These are phyloP conservation scores for Mrakia gelida DNA, from an alignment of 768 basidiomycete species.

Conservation along the genomic window DNA sequence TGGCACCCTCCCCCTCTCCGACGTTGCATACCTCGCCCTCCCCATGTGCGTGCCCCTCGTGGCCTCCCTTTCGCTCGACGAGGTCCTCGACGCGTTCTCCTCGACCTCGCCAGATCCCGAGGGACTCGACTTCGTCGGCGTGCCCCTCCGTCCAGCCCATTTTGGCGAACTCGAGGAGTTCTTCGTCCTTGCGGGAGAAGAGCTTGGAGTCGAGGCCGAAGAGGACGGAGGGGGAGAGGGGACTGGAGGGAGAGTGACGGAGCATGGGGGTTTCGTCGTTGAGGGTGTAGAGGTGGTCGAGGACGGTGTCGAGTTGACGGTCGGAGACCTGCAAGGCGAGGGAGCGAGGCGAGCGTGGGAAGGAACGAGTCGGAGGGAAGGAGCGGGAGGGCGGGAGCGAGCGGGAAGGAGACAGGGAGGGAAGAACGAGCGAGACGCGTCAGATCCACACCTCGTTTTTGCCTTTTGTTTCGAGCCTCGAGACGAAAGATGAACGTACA, in stretches of 20 bases:
- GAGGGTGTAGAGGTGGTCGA: constrained; percentile 81
- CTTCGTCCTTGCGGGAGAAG: constrained; percentile 48
- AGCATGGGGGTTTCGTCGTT: constrained; percentile 89
- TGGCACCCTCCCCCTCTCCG: constrained; percentile 22
- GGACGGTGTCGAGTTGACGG: constrained; percentile 68
- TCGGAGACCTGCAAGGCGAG: constrained; percentile 52
- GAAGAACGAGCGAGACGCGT: background rate
- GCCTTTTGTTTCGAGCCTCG: too few relatives aligned
- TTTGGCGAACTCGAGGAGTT: constrained; percentile 37
- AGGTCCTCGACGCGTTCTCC: constrained; percentile 28
- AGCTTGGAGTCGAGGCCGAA: constrained; percentile 88
- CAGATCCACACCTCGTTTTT: too few relatives aligned
- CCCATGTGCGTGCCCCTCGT: constrained; percentile 14
- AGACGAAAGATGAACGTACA: constrained; percentile 32
- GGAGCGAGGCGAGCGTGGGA: too few relatives aligned
- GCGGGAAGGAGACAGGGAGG: background rate
- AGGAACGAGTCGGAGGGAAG: background rate
- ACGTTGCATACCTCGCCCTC: constrained; percentile 37
- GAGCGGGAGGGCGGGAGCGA: too few relatives aligned
- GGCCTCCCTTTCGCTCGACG: constrained; percentile 1
- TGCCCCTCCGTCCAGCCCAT: constrained; percentile 46
- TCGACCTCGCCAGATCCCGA: constrained; percentile 57
- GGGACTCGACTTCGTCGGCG: constrained; percentile 81
- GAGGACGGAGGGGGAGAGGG: constrained; percentile 70
- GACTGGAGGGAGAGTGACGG: constrained; percentile 58